Percentiles rank a stretch among this genome's conserved stretches.
Conservation (phyloP, 1,284 basidiomycete genomes). For the Cutaneotrichosporon dermatis region DNA sequence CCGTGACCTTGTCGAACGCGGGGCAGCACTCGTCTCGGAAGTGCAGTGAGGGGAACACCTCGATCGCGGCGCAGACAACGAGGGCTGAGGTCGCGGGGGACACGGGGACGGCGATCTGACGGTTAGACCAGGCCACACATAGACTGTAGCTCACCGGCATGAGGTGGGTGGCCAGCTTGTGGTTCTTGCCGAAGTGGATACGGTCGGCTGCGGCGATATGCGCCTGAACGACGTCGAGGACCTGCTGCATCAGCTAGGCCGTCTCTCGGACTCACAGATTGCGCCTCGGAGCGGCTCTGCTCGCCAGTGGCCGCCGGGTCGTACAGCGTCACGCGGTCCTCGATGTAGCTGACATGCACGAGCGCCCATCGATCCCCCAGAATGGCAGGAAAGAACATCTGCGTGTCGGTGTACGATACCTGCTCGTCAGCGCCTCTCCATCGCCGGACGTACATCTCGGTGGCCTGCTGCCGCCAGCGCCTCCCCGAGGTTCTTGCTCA, state of each 20-base stretch:
- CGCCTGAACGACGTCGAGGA: neutral
- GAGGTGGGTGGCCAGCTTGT: neutral
- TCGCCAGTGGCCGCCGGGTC: neutral
- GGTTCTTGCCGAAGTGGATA: neutral
- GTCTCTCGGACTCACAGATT: neutral
- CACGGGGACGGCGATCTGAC: neutral
- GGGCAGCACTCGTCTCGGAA: neutral
- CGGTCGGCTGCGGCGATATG: neutral
- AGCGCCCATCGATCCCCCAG: neutral
- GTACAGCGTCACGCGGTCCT: neutral
- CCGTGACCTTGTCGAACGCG: neutral
- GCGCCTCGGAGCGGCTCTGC: neutral
- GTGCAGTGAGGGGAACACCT: neutral
- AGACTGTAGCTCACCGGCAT: neutral
- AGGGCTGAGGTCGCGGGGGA: neutral
- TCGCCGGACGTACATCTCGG: neutral
- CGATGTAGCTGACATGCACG: conserved; percentile 1
- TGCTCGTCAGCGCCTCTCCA: neutral
- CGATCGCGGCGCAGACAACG: neutral
- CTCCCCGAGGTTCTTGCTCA: neutral
- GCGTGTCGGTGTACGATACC: neutral
- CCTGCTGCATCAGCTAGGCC: neutral
- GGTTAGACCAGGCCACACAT: neutral
- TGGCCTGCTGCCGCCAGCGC: neutral
- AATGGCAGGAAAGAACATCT: neutral